Evolutionary conservation across 768 basidiomycete genomes (phyloP).

Genomic region (Serendipita sp.): DNA sequence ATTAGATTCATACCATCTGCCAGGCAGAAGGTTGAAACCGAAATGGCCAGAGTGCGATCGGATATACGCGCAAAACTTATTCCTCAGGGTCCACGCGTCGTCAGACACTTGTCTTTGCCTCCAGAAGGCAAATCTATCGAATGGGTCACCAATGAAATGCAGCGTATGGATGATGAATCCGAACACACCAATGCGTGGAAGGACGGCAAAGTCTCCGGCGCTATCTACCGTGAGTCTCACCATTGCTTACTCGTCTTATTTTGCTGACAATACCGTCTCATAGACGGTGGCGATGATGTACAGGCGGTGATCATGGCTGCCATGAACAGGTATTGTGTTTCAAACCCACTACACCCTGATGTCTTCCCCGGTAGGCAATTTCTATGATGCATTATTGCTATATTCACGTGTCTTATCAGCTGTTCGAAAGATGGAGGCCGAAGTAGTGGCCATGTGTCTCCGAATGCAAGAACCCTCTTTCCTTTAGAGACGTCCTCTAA

Average conservation of each 20-base stretch:
- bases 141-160: constrained; percentile 69
- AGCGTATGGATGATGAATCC: constrained; percentile 53
- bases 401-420: constrained; percentile 22
- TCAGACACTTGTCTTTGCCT: constrained; percentile 53
- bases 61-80: constrained; percentile 56
- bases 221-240: constrained; percentile 56
- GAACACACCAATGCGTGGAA: constrained; percentile 38
- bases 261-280: neutral
- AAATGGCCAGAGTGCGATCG: constrained; percentile 47
- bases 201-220: constrained; percentile 64
- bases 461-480: constrained; percentile 28
- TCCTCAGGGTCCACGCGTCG: constrained; percentile 44
- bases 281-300: constrained; percentile 74
- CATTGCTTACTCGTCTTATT: neutral
- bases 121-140: constrained; percentile 44
- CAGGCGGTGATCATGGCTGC: constrained; percentile 66
- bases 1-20: constrained; percentile 43
- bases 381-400: neutral
- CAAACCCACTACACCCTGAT: constrained; percentile 85
- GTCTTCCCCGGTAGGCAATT: constrained; percentile 47
- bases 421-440: constrained; percentile 92
- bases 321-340: constrained; percentile 66
- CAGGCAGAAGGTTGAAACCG: constrained; percentile 40
- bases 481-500: constrained; percentile 5
- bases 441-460: constrained; percentile 78